Base-by-base conservation (phyloP, 306 rosid genomes). In the Dalbergia cultrata region DNA sequence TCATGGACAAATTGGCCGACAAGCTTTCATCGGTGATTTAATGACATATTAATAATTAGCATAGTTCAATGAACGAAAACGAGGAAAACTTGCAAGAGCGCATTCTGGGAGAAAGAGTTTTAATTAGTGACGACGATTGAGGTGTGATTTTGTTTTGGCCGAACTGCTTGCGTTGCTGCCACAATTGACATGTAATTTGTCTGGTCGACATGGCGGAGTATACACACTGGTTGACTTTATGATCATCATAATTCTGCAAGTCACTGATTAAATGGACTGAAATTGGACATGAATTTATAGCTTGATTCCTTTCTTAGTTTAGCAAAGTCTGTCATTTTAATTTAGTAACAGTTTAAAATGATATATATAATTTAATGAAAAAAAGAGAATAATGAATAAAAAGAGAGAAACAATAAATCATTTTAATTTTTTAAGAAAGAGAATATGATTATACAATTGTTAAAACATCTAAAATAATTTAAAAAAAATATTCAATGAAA, bases 71-170 rank as follows among this genome's bases (percentile, higher is more conserved):
- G 22, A 37, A n/a, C 31, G 52, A 39, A 8, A 66, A 14, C 64
- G 9, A 17, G 10, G 44, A 35, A 45, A 81, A 22, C 77, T 72
- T 47, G n/a, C 81, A 75, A 82, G 73, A 21, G 70, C 37, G 43
- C 60, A 60, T 61, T 8, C 19, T 4, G 8, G 4, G 35, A 8
- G 19, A 69, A 49, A 16, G 41, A n/a, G 39, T 41, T 19, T 37
- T 18, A 6, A 39, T 21, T 33, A 6, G 54, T 16, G 3, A 44
- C 39, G 22, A 31, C 12, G 74, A 39, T 34, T 26, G 58, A 2
- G 31, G 14, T 16, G 34, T 64, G 76, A 68, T 18, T 18, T 2
- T 26, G 31, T 26, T 26, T 74, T 43, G 63, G 47, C 43, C 17
- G 14, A 10, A 10, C 16, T 11, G 65, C 16, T 10, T 21, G 65